phyloP scores from a whole-genome alignment of 306 rosid species.

The Medicago ruthenica region DNA sequence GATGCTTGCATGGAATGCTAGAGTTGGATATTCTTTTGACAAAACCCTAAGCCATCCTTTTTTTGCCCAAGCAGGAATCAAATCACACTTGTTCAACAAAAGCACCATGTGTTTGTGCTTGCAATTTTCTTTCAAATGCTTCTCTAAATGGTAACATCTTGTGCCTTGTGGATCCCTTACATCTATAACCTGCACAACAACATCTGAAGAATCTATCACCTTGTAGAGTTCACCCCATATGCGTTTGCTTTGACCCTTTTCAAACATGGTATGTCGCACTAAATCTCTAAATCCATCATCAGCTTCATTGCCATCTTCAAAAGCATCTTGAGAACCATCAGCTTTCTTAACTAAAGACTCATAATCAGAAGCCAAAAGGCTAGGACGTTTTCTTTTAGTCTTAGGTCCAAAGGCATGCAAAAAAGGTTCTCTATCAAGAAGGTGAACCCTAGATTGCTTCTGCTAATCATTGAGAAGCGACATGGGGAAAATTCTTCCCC shows the following conservation, averaged over 20 bases:
- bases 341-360: conserved; percentile 82
- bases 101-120: conserved; percentile 87
- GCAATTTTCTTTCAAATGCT: conserved; percentile 91
- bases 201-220: conserved; percentile 98
- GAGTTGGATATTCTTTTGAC: conserved; percentile 85
- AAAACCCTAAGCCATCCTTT: conserved; percentile 91
- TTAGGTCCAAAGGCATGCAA: conserved; percentile 36
- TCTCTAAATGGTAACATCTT: conserved; percentile 92
- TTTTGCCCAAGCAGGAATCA: conserved; percentile 94
- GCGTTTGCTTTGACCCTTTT: conserved; percentile 98
- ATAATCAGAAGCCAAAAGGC: conserved; percentile 73
- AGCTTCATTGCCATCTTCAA: conserved; percentile 65
- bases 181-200: conserved; percentile 96
- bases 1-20: conserved; percentile 94
- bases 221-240: conserved; percentile 99
- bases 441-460: conserved; percentile 94
- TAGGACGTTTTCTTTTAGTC: conserved; percentile 63
- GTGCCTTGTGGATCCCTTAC: conserved; percentile 97
- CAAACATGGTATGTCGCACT: conserved; percentile 94
- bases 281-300: conserved; percentile 80
- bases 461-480: conserved; percentile 85
- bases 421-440: conserved; percentile 88
- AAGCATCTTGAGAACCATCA: conserved; percentile 80
- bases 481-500: conserved; percentile 69
- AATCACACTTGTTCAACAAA: conserved; percentile 89